Evolutionary conservation across 2,329 filamentous ascomycete species (phyloP).

Genomic region (Lachnellula subtilissima): DNA sequence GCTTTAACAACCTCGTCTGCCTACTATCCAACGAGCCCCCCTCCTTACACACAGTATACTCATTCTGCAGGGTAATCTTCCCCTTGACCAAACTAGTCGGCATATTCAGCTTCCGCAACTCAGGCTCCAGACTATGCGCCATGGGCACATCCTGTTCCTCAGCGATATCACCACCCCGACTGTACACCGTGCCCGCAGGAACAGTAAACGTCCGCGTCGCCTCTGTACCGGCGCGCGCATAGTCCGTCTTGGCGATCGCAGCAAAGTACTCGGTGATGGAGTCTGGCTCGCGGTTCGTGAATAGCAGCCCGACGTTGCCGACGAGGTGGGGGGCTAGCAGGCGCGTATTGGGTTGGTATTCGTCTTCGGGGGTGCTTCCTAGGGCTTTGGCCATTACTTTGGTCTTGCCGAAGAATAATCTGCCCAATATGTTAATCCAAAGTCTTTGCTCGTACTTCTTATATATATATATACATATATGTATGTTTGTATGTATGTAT

Average conservation of each 20-base stretch:
- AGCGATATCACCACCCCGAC: constrained; percentile 73
- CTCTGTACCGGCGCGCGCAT: constrained; percentile 77
- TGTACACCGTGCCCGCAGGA: constrained; percentile 77
- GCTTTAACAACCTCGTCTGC: constrained; percentile 89
- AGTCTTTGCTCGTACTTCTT: neutral
- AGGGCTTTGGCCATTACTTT: constrained; percentile 98
- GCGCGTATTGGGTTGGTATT: constrained; percentile 74
- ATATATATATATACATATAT: neutral
- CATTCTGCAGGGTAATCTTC: constrained; percentile 65
- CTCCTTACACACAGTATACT: constrained; percentile 65
- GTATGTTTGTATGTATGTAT: neutral
- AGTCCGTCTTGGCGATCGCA: constrained; percentile 72
- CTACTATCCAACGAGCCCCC: constrained; percentile 82
- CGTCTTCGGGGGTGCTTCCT: constrained; percentile 70
- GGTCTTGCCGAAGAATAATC: constrained; percentile 97
- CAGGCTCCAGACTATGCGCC: constrained; percentile 84
- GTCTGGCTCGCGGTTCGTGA: constrained; percentile 70
- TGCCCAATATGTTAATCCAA: constrained; percentile 33
- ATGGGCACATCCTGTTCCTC: constrained; percentile 79
- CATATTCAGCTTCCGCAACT: constrained; percentile 81
- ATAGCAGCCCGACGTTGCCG: constrained; percentile 84
- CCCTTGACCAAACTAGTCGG: constrained; percentile 87
- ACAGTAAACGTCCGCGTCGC: constrained; percentile 74
- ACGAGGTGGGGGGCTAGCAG: constrained; percentile 63
- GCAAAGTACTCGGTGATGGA: constrained; percentile 70